Conservation (phyloP, 345 rosid species). For the Ceriops tagal region DNA sequence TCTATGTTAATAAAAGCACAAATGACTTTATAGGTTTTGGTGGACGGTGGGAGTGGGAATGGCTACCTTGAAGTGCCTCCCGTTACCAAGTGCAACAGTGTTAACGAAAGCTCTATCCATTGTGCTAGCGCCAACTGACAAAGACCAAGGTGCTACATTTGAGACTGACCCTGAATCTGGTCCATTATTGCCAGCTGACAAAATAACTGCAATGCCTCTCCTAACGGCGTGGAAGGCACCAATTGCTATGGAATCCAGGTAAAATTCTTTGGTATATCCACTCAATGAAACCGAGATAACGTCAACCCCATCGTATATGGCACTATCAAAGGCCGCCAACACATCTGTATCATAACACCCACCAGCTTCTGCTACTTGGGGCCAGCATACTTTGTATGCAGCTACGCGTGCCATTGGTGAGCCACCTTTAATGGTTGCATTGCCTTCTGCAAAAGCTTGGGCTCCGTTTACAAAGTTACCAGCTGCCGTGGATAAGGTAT, state of each 20-base stretch:
- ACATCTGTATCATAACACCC: constrained; percentile 53
- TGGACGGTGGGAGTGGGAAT: too few species aligned
- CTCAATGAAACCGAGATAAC: constrained; percentile 52
- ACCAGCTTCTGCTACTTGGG: constrained; percentile 17
- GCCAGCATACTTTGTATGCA: constrained; percentile 60
- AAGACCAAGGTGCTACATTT: constrained; percentile 14
- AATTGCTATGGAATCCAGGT: background rate
- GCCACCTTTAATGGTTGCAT: constrained; percentile 70
- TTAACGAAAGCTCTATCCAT: background rate
- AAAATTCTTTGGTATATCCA: background rate
- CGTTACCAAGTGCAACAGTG: background rate
- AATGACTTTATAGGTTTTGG: background rate
- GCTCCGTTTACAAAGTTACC: constrained; percentile 52
- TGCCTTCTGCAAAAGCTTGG: constrained; percentile 36
- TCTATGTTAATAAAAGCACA: background rate
- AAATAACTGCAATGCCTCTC: background rate
- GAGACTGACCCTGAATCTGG: background rate
- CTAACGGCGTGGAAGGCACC: background rate
- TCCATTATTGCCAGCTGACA: constrained; percentile 7
- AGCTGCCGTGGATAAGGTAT: constrained; percentile 62
- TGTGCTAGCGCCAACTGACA: constrained; percentile 10
- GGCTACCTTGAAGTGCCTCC: constrained; percentile 19
- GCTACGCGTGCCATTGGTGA: constrained; percentile 62
- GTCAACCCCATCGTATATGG: constrained; percentile 54
- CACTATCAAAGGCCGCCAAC: constrained; percentile 52